Base-by-base conservation (phyloP, 2,329 filamentous ascomycete species). In the Fusarium sp. region DNA sequence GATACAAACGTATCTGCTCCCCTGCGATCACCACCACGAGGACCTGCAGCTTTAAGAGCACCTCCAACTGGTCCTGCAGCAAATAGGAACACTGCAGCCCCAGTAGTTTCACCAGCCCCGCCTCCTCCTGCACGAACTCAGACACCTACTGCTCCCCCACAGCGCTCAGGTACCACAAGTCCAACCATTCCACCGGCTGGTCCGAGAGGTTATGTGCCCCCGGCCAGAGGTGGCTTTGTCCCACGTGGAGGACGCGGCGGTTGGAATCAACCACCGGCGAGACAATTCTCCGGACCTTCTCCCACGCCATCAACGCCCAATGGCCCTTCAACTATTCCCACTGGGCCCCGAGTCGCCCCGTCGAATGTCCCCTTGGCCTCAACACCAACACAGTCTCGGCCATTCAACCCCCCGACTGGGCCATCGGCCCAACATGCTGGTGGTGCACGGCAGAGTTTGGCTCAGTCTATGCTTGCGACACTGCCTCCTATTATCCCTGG, bases 391-490 rank as follows among this genome's bases (percentile, higher is more conserved):
- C 65, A 85, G 80, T 64, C 73, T 26, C 76, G 80, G 16, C 81
- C 85, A 0, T 88, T 88, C 75, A 88, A 88, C 67, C 86, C 86
- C 4, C 86, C 85, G 5, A 88, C 86, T 2, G 86, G 86, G 5
- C 86, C 86, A n/a, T 78, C 80, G 18, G 74, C 78, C n/a, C 78
- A 80, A 64, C 79, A 80, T 61, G 72, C 76, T 45, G 72, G 75
- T 58, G 75, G 71, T 57, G 74, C 77, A 45, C 79, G 82, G 26
- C 83, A 81, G 55, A 83, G 82, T 23, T 77, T 88, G 11, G 85
- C 84, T 3, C 85, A 88, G 67, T 84, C 80, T 71, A 78, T 88
- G 18, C 77, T 88, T 3, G 77, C 83, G 18, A 83, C 82, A 4
- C 78, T 89, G 74, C 83, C 86, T 2, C 81, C 82, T 16, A 75